Conservation (phyloP, 331 rosid genomes). For the Ulmus americana region DNA sequence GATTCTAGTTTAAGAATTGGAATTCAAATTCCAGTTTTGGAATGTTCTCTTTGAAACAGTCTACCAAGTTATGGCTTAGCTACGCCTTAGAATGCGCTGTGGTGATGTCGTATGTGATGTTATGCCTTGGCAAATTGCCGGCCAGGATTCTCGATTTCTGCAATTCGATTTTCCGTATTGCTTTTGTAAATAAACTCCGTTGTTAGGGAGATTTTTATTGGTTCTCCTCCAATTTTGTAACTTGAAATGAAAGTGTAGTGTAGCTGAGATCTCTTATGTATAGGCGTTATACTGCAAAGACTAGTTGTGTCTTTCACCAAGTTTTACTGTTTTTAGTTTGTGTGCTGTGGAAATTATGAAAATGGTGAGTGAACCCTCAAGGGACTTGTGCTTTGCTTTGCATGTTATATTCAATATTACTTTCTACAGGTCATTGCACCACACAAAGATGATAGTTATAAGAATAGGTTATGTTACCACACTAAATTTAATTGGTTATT, state of each 20-base stretch:
- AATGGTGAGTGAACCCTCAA: too few relatives aligned
- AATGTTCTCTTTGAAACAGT: conserved; percentile 10
- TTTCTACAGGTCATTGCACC: too few relatives aligned
- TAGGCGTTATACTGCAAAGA: conserved; percentile 15
- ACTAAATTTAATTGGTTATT: too few relatives aligned
- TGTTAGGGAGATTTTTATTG: conserved; percentile 22
- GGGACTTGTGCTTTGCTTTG: too few relatives aligned
- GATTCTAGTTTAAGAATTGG: conserved; percentile 28
- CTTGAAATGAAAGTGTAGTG: conserved; percentile 24
- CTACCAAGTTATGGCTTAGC: not conserved
- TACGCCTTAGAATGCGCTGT: not conserved
- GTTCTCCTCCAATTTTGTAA: conserved; percentile 37
- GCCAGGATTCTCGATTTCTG: conserved; percentile 10
- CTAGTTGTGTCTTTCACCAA: conserved; percentile 4
- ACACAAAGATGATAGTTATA: too few relatives aligned
- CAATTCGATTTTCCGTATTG: not conserved
- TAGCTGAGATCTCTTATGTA: not conserved
- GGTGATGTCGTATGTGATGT: conserved; percentile 1
- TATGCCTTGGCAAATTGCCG: conserved; percentile 12
- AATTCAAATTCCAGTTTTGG: conserved; percentile 1
- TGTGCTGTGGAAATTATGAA: too few relatives aligned
- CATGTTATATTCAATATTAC: too few relatives aligned
- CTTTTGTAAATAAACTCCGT: conserved; percentile 37
- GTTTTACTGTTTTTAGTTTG: not conserved
- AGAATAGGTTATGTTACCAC: too few relatives aligned